Evolutionary conservation across 371 early-diverging fungal species (phyloP), one percentile per base, ranked within the genome.

Genomic region (Funneliformis caledonium): DNA sequence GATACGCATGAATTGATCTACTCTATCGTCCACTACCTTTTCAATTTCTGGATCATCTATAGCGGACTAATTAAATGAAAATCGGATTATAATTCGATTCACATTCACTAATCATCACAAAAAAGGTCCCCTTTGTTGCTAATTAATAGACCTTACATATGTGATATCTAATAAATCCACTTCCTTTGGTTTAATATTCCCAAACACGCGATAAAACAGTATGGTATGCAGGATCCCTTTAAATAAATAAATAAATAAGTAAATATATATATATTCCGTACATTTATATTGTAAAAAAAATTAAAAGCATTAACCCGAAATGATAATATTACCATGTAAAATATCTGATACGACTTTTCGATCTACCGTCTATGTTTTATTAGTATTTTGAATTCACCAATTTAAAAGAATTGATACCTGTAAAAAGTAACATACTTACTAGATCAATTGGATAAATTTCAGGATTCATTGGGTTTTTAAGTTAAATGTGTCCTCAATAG

Each of bases 171-270:
- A 83, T 11, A 95, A 87, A 48, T 89, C 85, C 42, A 91, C 90
- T 80, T 95, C 94, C 62, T 88, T 87, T 16, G 97, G 97, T 56
- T 87, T 86, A 61, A 95, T 91, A 74, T 89, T 92, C 22, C 91
- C 88, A 82, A 96, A 92, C 52, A 92, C 86, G 43, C 97, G 86
- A 85, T 97, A 96, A 82, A 96, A 96, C 60, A 96, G 88, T 72
- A 96, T 95, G 5, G 96, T 93, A 84, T 96, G 96, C 10, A 96
- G 85, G 37, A 97, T 83, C 2, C 94, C 96, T 83, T 81, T 82
- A 7, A 31, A 8, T 14, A n/a, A 11, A 62, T 26, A 48, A 3
- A 61, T 6, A 14, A 6, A n/a, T 9, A 5, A 16, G n/a, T n/a
- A n/a, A n/a, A n/a, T n/a, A 22, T 22, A 48, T 16, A 48, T 37